Conservation (phyloP, 768 basidiomycete species). For the Suillus fuscotomentosus region DNA sequence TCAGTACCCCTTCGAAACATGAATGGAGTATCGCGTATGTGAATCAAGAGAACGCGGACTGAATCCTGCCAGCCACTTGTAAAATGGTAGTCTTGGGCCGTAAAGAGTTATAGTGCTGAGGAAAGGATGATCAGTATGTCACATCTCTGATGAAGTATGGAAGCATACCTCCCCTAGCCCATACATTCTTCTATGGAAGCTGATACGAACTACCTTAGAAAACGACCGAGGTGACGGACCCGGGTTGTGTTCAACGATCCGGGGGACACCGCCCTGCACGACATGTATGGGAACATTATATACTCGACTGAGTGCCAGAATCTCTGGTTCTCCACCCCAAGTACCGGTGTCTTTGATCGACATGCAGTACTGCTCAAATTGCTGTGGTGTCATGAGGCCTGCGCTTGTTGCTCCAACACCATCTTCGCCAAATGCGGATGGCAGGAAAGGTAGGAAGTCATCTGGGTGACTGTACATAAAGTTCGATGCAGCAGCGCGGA, state of each 20-base stretch:
- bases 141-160: background rate
- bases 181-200: conserved; percentile 93
- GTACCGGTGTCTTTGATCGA: conserved; percentile 79
- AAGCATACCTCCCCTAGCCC: conserved; percentile 88
- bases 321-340: conserved; percentile 99
- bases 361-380: conserved; percentile 75
- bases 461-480: conserved; percentile 83
- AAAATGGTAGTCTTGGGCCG: conserved; percentile 46
- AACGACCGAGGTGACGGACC: conserved; percentile 29
- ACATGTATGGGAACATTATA: conserved; percentile 89
- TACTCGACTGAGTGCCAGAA: conserved; percentile 80
- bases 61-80: conserved; percentile 30
- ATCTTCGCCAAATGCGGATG: conserved; percentile 71
- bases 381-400: conserved; percentile 67
- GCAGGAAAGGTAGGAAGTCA: conserved; percentile 93
- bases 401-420: conserved; percentile 52
- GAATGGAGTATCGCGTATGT: background rate
- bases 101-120: conserved; percentile 86
- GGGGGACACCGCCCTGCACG: conserved; percentile 78
- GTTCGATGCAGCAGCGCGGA: conserved; percentile 69
- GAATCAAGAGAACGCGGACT: conserved; percentile 27
- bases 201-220: conserved; percentile 61
- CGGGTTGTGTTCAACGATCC: conserved; percentile 82
- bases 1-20: background rate
- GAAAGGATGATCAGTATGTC: conserved; percentile 8